Percentiles rank a stretch among this genome's conserved stretches.
These are phyloP conservation scores for Lobulomyces angularis DNA, from an alignment of 192 early-diverging fungal genomes.

Conservation along the genomic window DNA sequence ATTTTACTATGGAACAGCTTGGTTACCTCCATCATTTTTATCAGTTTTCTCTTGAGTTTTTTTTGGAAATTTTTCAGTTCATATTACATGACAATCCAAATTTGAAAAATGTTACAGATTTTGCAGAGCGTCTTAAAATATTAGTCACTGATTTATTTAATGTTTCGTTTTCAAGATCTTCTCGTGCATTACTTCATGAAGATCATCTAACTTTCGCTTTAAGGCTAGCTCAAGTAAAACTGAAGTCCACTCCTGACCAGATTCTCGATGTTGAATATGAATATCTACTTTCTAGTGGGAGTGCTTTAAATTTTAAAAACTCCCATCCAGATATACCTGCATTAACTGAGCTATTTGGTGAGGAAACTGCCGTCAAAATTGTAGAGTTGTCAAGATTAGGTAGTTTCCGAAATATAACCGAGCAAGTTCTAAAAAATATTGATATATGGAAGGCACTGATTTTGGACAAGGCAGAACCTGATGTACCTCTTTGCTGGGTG, in stretches of 20 bases:
- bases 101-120: conserved; percentile 52
- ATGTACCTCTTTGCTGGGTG: conserved; percentile 20
- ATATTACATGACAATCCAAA: conserved; percentile 67
- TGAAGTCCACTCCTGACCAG: conserved; percentile 41
- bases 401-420: conserved; percentile 6
- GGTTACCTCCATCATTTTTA: conserved; percentile 84
- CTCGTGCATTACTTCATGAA: conserved; percentile 77
- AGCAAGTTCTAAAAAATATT: conserved; percentile 9
- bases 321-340: background rate
- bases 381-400: background rate
- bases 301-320: conserved; percentile 14
- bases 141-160: conserved; percentile 74
- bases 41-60: conserved; percentile 96
- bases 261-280: conserved; percentile 56
- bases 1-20: conserved; percentile 95
- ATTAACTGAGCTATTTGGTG: conserved; percentile 13
- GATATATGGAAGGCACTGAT: conserved; percentile 5
- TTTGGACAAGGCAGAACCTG: conserved; percentile 16
- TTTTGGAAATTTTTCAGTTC: conserved; percentile 79
- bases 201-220: conserved; percentile 83
- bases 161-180: conserved; percentile 64
- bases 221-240: conserved; percentile 75
- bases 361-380: conserved; percentile 12
- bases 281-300: conserved; percentile 52
- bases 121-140: conserved; percentile 54